These are phyloP conservation scores for Lipomyces sp. DNA, from an alignment of 805 yeast genomes.

Conservation along the genomic window DNA sequence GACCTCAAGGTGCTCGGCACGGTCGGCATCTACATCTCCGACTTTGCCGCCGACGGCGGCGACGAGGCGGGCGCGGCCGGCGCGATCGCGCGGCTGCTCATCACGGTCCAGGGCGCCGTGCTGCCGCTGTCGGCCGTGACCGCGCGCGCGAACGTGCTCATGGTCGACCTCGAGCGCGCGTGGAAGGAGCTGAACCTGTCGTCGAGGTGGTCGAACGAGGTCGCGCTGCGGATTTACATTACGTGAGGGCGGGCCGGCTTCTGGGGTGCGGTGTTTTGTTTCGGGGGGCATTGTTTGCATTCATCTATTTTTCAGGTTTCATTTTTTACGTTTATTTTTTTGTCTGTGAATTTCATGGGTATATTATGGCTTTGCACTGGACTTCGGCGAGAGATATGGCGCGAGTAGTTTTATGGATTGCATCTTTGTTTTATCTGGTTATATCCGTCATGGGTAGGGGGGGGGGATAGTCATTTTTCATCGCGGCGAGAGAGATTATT, in stretches of 20 bases:
- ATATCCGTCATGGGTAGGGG: too few relatives aligned
- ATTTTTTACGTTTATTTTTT: too few relatives aligned
- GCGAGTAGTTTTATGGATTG: too few relatives aligned
- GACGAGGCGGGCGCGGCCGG: slow-evolving; percentile 1
- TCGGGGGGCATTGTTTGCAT: background rate
- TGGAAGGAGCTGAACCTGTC: slow-evolving; percentile 21
- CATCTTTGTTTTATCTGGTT: too few relatives aligned
- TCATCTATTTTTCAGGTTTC: too few relatives aligned
- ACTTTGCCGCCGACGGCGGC: background rate
- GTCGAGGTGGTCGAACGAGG: slow-evolving; percentile 24
- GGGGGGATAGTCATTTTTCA: too few relatives aligned
- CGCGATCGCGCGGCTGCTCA: slow-evolving; percentile 9
- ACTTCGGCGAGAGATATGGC: too few relatives aligned
- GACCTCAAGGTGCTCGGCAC: slow-evolving; percentile 23
- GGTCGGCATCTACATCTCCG: slow-evolving; percentile 22
- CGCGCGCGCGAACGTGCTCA: slow-evolving; percentile 15
- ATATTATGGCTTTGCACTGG: too few relatives aligned
- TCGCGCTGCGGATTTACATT: slow-evolving; percentile 19
- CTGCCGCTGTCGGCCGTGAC: slow-evolving; percentile 20
- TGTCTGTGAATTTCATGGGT: too few relatives aligned
- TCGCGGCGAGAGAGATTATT: too few relatives aligned
- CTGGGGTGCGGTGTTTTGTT: background rate
- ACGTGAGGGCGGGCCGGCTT: too few relatives aligned
- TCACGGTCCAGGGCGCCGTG: slow-evolving; percentile 26
- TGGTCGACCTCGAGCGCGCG: slow-evolving; percentile 20